phyloP scores from a whole-genome alignment of 1,284 basidiomycete species.

The Ganoderma boninense region DNA sequence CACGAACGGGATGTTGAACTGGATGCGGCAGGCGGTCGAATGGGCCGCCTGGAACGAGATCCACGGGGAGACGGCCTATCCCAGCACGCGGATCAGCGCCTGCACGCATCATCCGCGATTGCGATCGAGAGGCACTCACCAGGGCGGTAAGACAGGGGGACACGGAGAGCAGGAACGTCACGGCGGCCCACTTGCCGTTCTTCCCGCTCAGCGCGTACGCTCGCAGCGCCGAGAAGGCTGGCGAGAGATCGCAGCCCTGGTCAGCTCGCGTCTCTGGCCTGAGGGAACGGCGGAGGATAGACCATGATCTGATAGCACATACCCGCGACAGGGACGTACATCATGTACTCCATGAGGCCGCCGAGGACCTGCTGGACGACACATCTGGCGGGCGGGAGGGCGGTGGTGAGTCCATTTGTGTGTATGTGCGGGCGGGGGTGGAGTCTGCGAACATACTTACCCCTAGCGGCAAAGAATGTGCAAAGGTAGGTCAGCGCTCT shows the following conservation, averaged over 20 bases:
- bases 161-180: neutral
- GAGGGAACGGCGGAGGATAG: neutral
- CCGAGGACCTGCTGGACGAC: neutral
- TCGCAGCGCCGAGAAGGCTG: neutral
- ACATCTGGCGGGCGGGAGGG: neutral
- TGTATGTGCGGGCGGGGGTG: neutral
- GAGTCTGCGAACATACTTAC: neutral
- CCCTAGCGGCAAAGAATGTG: neutral
- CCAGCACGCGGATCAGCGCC: neutral
- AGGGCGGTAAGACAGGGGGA: neutral
- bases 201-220: neutral
- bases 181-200: neutral
- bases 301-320: too few relatives aligned
- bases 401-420: neutral
- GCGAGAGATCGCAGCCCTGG: neutral
- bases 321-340: neutral
- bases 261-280: neutral
- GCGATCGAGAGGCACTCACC: neutral
- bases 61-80: neutral
- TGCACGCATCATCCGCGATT: too few relatives aligned
- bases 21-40: neutral
- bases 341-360: neutral
- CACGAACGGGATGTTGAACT: neutral
- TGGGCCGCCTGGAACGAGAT: neutral
- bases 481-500: neutral